Percentiles rank a stretch among this genome's conserved stretches.
phyloP scores from a whole-genome alignment of 106 monocot genomes.

The Allium sativum region DNA sequence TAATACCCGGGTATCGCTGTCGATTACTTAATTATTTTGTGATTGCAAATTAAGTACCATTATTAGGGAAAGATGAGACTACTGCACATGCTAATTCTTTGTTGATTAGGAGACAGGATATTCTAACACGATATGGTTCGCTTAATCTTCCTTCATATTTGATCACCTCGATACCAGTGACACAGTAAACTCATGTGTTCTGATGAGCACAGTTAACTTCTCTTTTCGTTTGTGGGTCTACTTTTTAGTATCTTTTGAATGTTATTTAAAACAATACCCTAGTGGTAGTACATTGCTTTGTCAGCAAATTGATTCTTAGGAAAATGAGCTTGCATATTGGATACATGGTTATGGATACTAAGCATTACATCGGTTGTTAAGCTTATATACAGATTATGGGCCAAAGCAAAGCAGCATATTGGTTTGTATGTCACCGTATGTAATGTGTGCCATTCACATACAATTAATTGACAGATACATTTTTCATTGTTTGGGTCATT shows the following conservation, averaged over 20 bases:
- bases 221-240: background rate
- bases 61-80: background rate
- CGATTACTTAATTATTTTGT: background rate
- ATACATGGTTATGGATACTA: too few relatives aligned
- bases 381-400: too few relatives aligned
- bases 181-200: constrained; percentile 9
- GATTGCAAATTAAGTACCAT: constrained; percentile 4
- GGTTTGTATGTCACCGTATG: too few relatives aligned
- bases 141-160: constrained; percentile 16
- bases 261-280: background rate
- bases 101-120: constrained; percentile 18
- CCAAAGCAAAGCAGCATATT: too few relatives aligned
- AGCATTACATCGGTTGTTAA: too few relatives aligned
- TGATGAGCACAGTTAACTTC: constrained; percentile 13
- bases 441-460: too few relatives aligned
- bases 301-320: too few relatives aligned
- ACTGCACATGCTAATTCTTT: constrained; percentile 1
- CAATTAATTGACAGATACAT: too few relatives aligned
- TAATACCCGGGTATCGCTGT: background rate
- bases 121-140: constrained; percentile 24
- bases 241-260: background rate
- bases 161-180: constrained; percentile 8
- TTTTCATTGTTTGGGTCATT: too few relatives aligned
- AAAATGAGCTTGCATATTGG: too few relatives aligned
- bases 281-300: too few relatives aligned